These are phyloP conservation scores for Breviolum minutum DNA, from an alignment of 73 alveolate genomes.

Conservation along the genomic window DNA sequence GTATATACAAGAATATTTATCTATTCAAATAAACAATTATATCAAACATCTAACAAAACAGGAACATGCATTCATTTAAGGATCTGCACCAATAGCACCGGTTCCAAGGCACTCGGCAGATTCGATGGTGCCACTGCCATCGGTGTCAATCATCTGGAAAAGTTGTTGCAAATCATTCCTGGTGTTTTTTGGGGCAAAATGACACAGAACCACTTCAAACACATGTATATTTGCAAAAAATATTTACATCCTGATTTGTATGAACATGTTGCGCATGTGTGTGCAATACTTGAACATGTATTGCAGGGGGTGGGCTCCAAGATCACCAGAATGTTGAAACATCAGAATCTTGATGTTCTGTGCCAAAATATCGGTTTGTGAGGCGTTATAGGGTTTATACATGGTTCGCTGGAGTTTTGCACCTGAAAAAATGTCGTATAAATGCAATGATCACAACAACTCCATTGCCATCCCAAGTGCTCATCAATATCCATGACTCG, in stretches of 20 bases:
- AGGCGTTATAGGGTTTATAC: too few species aligned
- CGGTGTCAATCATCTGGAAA: slow-evolving; percentile 53
- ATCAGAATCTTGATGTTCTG: too few species aligned
- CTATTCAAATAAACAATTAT: too few species aligned
- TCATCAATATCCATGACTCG: slow-evolving; percentile 21
- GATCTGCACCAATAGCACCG: neutral
- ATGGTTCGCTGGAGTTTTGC: too few species aligned
- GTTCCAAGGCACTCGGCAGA: neutral
- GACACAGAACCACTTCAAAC: neutral
- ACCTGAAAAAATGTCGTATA: too few species aligned
- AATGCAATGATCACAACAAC: neutral
- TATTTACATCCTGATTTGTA: neutral
- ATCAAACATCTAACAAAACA: too few species aligned
- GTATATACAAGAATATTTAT: too few species aligned
- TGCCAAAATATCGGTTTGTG: too few species aligned
- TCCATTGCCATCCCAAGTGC: neutral
- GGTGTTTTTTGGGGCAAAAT: neutral
- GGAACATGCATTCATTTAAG: neutral
- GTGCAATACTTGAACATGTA: too few species aligned
- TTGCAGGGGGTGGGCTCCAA: too few species aligned
- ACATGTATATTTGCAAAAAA: neutral
- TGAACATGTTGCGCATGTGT: too few species aligned
- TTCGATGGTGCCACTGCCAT: neutral
- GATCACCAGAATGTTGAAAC: too few species aligned
- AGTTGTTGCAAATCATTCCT: slow-evolving; percentile 57